Base-by-base conservation (phyloP, 2,329 filamentous ascomycete genomes). In the Ambrosiella xylebori region DNA sequence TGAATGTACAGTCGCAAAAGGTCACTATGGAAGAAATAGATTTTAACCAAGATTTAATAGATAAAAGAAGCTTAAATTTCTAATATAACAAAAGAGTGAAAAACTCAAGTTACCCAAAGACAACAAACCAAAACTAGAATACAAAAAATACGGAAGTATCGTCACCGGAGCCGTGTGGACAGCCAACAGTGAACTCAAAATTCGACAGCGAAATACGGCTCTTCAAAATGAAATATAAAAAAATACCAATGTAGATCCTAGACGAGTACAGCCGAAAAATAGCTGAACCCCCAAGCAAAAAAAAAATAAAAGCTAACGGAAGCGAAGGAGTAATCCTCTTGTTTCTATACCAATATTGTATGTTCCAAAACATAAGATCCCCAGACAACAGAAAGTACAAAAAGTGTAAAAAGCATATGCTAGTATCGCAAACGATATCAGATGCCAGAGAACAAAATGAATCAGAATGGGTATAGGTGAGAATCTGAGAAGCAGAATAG, bases 401-500 rank as follows among this genome's bases (percentile, higher is more conserved):
- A n/a, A 35, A 12, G n/a, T 47, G 15, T 49, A 17, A 17, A 17
- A 50, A 35, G 44, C 15, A 19, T 19, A 35, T 50, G 38, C 55
- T 40, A 35, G 17, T 55, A 55, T 40, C 38, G 53, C 53, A 27
- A 55, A 55, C 12, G 38, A 55, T 38, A 44, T 55, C 53, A 17
- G n/a, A 40, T n/a, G 13, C 53, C 15, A 55, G 44, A 50, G 45
- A 54, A 58, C 51, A 19, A 57, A 38, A 58, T 36, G 17, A 40
- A 45, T 49, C 40, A 45, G 35, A 41, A 35, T 47, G 51, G 17
- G 5, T 36, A 51, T 51, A 51, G 27, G 37, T 51, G 19, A 51
- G 47, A 51, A 51, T 51, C 19, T 19, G 17, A 51, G 40, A 36
- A 44, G 36, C 19, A 44, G 39, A 40, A 37, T 47, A 45, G 12